Evolutionary conservation across 1,139 yeast species (phyloP).

Genomic region (Candida sp.): DNA sequence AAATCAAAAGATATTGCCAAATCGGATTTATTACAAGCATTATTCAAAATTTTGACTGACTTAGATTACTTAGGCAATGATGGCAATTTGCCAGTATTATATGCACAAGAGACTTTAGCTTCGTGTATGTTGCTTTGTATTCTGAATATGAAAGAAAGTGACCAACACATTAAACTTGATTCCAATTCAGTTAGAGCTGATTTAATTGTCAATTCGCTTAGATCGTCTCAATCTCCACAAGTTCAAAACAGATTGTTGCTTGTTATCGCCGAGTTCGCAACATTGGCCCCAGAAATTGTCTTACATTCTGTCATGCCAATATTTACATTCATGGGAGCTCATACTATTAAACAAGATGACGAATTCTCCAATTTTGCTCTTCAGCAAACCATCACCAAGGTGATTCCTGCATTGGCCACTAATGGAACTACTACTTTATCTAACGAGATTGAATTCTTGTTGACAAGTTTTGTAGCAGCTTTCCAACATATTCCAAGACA

Average conservation of each 20-base stretch:
- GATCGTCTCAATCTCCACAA: constrained; percentile 89
- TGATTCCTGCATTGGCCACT: constrained; percentile 83
- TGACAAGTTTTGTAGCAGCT: constrained; percentile 89
- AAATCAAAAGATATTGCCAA: constrained; percentile 24
- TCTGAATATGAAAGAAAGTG: constrained; percentile 39
- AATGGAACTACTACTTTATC: constrained; percentile 49
- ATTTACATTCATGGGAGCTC: constrained; percentile 99
- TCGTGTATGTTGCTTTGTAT: constrained; percentile 79
- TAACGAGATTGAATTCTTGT: constrained; percentile 77
- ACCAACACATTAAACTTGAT: constrained; percentile 38
- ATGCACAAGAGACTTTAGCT: constrained; percentile 89
- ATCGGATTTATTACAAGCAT: constrained; percentile 50
- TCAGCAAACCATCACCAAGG: constrained; percentile 86
- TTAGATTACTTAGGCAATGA: constrained; percentile 86
- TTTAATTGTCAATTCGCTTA: constrained; percentile 82
- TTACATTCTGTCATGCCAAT: constrained; percentile 98
- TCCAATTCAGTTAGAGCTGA: constrained; percentile 82
- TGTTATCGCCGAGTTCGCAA: constrained; percentile 84
- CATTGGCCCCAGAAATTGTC: constrained; percentile 86
- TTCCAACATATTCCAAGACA: constrained; percentile 96
- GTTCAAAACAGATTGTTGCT: constrained; percentile 85
- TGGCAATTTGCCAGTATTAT: constrained; percentile 86
- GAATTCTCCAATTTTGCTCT: constrained; percentile 91
- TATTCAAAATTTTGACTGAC: constrained; percentile 77
- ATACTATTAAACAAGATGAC: constrained; percentile 94